A percentile compares a stretch with the other conserved stretches of the same genome.
These are phyloP conservation scores for Isoetes engelmannii DNA, from an alignment of 83 land plant genomes.

Conservation along the genomic window DNA sequence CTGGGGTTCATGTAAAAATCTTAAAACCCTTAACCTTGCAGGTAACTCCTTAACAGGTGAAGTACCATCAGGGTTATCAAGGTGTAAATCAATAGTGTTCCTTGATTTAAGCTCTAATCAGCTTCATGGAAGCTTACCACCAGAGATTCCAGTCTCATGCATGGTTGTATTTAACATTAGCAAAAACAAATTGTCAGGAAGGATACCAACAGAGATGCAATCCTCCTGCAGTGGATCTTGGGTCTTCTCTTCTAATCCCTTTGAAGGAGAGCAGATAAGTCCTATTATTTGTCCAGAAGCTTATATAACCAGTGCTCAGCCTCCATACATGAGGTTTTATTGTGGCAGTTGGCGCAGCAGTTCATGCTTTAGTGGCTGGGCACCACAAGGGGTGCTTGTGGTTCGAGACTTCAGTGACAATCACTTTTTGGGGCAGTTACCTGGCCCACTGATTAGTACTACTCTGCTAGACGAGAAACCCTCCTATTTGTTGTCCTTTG, in stretches of 20 bases:
- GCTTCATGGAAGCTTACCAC: slow-evolving; percentile 1
- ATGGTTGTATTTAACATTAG: slow-evolving; percentile 25
- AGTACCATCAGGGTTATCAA: slow-evolving; percentile 19
- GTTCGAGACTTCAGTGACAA: slow-evolving; percentile 28
- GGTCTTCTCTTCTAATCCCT: slow-evolving; percentile 7
- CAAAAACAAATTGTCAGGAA: slow-evolving; percentile 24
- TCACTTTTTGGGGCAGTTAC: slow-evolving; percentile 20
- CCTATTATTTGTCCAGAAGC: neutral
- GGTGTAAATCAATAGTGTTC: neutral
- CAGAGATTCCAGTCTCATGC: slow-evolving; percentile 21
- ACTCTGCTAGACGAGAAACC: slow-evolving; percentile 15
- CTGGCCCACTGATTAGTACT: slow-evolving; percentile 21
- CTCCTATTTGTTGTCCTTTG: slow-evolving; percentile 13
- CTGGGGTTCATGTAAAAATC: slow-evolving; percentile 17
- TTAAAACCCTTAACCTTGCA: slow-evolving; percentile 26
- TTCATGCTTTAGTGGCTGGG: neutral
- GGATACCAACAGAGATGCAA: slow-evolving; percentile 5
- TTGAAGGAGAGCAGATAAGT: neutral
- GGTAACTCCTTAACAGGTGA: slow-evolving; percentile 18
- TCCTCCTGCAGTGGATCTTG: slow-evolving; percentile 14
- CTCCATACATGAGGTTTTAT: neutral
- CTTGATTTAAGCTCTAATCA: slow-evolving; percentile 5
- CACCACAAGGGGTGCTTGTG: slow-evolving; percentile 6
- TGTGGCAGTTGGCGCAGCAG: slow-evolving; percentile 8
- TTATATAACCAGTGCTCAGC: neutral